Base-by-base conservation (phyloP, 2,329 filamentous ascomycete genomes). In the Epichloe gansuensis region DNA sequence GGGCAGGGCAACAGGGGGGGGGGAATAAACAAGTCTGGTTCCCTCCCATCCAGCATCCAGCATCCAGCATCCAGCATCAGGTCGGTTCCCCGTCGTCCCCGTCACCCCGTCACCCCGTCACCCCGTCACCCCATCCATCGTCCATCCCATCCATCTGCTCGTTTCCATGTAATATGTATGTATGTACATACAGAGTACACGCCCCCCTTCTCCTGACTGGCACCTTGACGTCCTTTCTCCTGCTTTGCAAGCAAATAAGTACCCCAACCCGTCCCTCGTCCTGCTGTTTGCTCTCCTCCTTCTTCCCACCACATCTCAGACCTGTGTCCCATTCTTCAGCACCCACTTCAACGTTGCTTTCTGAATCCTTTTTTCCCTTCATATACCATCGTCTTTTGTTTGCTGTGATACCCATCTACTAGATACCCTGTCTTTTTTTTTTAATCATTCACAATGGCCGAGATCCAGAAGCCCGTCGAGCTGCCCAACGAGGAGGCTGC, bases 391-490 rank as follows among this genome's bases (percentile, higher is more conserved):
- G 61, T 64, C 66, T 68, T 68, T 68, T 70, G 64, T 66, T 68
- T 69, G 63, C 71, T 72, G 71, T 75, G 74, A 76, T 77, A 76
- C 74, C 73, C 73, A 52, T 66, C 61, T 63, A 64, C 69, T 67
- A 65, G 62, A 70, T 65, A 66, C 63, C 66, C 64, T 65, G 17
- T 64, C 13, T 48, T 11, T 17, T 17, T 17, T 67, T 61, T 66
- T 59, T 49, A 52, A 50, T 51, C 51, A 66, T 65, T 68, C 74
- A 78, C 63, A 76, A 88, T 88, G 84, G 81, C 85, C 73, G 84
- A 88, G 65, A 75, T 74, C 69, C 77, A 82, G 71, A 88, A 89
- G 75, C 77, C 82, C 66, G 74, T 60, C 35, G 59, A 58, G 49
- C 52, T 74, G 68, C 66, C 74, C 59, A 62, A 68, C 65, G 77